Evolutionary conservation across 768 basidiomycete genomes (phyloP).

Genomic region (Tricholoma hemisulphureum): DNA sequence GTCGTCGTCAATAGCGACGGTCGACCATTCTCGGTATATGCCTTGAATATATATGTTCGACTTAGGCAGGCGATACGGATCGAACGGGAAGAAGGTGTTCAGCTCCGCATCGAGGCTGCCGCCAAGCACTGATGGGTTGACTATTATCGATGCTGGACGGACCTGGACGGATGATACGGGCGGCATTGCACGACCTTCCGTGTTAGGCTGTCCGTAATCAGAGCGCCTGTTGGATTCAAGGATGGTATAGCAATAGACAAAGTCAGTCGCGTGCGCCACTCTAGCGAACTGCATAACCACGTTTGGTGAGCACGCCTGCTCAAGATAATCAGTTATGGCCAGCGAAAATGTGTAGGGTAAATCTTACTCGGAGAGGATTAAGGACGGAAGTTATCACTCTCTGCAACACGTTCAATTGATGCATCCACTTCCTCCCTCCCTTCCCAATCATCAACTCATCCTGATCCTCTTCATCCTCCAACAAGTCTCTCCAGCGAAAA

Average conservation of each 20-base stretch:
- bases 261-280: conserved; percentile 84
- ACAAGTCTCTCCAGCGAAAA: conserved; percentile 91
- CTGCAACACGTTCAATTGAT: conserved; percentile 73
- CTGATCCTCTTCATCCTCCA: conserved; percentile 57
- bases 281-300: conserved; percentile 95
- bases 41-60: conserved; percentile 75
- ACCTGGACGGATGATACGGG: background rate
- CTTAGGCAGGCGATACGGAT: conserved; percentile 88
- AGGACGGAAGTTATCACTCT: conserved; percentile 76
- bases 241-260: conserved; percentile 92
- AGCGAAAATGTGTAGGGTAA: background rate
- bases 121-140: conserved; percentile 29
- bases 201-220: conserved; percentile 39
- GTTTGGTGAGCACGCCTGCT: conserved; percentile 81
- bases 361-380: conserved; percentile 82
- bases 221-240: conserved; percentile 83
- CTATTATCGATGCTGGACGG: background rate
- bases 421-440: conserved; percentile 75
- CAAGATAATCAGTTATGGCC: conserved; percentile 1
- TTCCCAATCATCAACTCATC: conserved; percentile 36
- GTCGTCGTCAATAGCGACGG: conserved; percentile 75
- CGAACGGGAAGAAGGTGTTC: conserved; percentile 97
- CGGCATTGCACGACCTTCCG: conserved; percentile 7
- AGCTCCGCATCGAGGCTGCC: conserved; percentile 61
- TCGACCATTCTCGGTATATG: conserved; percentile 88